A percentile compares a stretch with the other conserved stretches of the same genome.
phyloP scores from a whole-genome alignment of 2,329 filamentous ascomycete genomes.

The Aspergillus awamori region DNA sequence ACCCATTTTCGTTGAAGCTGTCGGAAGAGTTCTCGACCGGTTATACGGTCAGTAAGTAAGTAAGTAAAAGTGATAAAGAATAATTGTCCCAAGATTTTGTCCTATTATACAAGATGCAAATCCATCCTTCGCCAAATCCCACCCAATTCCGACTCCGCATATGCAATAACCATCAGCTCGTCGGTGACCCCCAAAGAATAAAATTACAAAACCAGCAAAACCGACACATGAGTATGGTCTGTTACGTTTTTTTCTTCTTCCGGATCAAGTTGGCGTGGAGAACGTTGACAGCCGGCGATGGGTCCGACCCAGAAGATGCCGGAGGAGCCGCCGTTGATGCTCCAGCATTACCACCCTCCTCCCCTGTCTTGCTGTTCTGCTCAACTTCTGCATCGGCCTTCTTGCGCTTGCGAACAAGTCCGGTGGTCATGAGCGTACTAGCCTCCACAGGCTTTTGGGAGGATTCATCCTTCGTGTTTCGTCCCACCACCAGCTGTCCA shows the following conservation, averaged over 20 bases:
- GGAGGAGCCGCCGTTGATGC: constrained; percentile 10
- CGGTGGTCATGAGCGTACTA: constrained; percentile 33
- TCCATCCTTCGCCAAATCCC: not conserved
- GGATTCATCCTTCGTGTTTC: constrained; percentile 21
- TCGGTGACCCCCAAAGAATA: not conserved
- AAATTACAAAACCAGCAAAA: not conserved
- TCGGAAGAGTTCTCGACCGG: no score
- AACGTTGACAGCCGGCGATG: constrained; percentile 37
- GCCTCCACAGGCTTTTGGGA: constrained; percentile 15
- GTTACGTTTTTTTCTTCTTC: constrained; percentile 46
- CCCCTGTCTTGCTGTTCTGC: constrained; percentile 7
- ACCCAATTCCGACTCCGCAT: constrained; percentile 1
- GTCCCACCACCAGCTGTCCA: constrained; percentile 41
- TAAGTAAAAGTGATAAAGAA: not conserved
- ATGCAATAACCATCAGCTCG: not conserved
- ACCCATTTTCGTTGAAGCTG: no score
- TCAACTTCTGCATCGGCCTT: constrained; percentile 26
- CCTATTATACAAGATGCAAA: constrained; percentile 2
- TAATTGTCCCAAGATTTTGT: not conserved
- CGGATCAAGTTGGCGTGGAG: constrained; percentile 42
- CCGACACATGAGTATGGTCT: not conserved
- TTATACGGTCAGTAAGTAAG: not conserved
- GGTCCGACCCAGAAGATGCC: constrained; percentile 12
- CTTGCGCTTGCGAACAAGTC: constrained; percentile 45
- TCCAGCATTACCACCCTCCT: not conserved